Base-by-base conservation (phyloP, 192 early-diverging fungal genomes). In the Chytriomyces sp. region DNA sequence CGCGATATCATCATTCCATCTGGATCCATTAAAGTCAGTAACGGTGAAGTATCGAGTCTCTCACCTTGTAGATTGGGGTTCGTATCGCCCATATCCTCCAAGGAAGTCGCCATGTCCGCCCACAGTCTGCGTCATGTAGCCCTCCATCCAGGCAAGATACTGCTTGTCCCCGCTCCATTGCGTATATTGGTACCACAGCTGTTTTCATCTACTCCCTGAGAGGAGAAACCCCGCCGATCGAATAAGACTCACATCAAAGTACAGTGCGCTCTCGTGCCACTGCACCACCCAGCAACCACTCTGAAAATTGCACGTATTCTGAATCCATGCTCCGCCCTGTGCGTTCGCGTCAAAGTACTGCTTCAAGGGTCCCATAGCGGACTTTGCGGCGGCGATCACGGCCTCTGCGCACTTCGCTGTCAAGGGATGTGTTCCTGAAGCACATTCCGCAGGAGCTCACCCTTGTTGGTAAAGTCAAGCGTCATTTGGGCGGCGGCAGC, bases 1-100 rank as follows among this genome's bases (percentile, higher is more conserved):
- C n/a, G 59, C 75, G 36, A 85, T 80, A 68, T 85, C 83, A 55
- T 82, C 80, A 53, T 70, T 70, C 68, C 68, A 70, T n/a, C n/a
- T n/a, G n/a, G n/a, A n/a, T n/a, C n/a, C n/a, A n/a, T n/a, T n/a
- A n/a, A n/a, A n/a, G n/a, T n/a, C n/a, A n/a, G n/a, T n/a, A n/a
- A n/a, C n/a, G n/a, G n/a, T 17, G 56, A 36, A 3, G 56, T 57
- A 39, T 54, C 6, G 12, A 59, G 17, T 70, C 57, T n/a, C n/a
- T n/a, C 36, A n/a, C n/a, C n/a, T n/a, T n/a, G n/a, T n/a, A n/a
- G n/a, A n/a, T n/a, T n/a, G n/a, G n/a, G n/a, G n/a, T n/a, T n/a
- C n/a, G n/a, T n/a, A n/a, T n/a, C n/a, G n/a, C n/a, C n/a, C n/a
- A n/a, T n/a, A n/a, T n/a, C n/a, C n/a, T n/a, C n/a, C n/a, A n/a